These are phyloP conservation scores for Trypanosoma melophagium DNA, from an alignment of 208 protist genomes.

Conservation along the genomic window DNA sequence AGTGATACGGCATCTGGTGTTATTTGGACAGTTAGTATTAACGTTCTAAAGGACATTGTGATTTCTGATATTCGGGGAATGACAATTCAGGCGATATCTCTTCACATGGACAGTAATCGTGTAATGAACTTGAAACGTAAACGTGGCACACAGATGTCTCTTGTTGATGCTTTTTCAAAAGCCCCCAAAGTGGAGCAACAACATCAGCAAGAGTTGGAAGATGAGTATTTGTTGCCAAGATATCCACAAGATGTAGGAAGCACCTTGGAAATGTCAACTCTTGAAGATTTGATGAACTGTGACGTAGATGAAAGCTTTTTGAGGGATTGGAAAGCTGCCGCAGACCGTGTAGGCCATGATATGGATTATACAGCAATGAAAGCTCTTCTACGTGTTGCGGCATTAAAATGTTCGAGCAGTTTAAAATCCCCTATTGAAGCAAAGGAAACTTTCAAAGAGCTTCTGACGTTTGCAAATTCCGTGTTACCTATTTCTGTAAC, in stretches of 20 bases:
- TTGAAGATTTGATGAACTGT: slow-evolving; percentile 20
- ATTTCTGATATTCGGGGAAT: slow-evolving; percentile 80
- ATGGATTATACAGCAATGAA: slow-evolving; percentile 55
- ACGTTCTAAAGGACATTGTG: slow-evolving; percentile 52
- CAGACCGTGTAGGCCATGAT: slow-evolving; percentile 26
- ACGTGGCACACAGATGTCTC: slow-evolving; percentile 47
- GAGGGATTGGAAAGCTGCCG: slow-evolving; percentile 37
- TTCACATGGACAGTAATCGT: slow-evolving; percentile 14
- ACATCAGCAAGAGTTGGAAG: not conserved
- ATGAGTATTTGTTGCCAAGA: not conserved
- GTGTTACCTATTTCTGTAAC: slow-evolving; percentile 23
- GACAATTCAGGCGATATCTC: slow-evolving; percentile 72
- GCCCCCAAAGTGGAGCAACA: not conserved
- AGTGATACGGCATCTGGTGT: slow-evolving; percentile 3
- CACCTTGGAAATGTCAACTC: not conserved
- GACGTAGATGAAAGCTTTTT: slow-evolving; percentile 27
- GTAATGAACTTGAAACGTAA: slow-evolving; percentile 3
- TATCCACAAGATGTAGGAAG: not conserved
- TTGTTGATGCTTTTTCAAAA: slow-evolving; percentile 53
- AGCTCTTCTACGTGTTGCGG: slow-evolving; percentile 45
- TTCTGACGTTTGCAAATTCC: slow-evolving; percentile 24
- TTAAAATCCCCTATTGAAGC: not conserved
- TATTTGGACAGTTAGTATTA: slow-evolving; percentile 69
- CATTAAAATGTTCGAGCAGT: slow-evolving; percentile 12
- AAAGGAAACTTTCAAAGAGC: slow-evolving; percentile 5